phyloP scores from a whole-genome alignment of 1,284 basidiomycete genomes.

The Cryptococcus sp. region DNA sequence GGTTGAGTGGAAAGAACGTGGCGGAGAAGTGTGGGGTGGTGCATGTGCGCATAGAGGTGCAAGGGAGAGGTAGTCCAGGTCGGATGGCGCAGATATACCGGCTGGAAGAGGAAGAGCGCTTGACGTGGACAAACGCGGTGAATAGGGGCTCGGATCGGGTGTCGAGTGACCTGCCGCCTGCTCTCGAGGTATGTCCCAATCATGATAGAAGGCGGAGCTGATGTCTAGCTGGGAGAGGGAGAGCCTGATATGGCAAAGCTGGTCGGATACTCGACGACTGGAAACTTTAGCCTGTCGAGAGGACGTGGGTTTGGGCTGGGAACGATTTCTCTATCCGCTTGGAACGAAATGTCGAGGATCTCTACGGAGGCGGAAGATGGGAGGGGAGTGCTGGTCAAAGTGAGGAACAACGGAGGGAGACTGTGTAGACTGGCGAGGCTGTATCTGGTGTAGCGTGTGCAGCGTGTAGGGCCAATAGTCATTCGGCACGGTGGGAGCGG shows the following conservation, averaged over 20 bases:
- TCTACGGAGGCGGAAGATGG: constrained; percentile 21
- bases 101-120: constrained; percentile 53
- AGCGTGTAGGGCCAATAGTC: no score
- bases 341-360: constrained; percentile 50
- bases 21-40: constrained; percentile 60
- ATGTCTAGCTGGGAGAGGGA: constrained; percentile 51
- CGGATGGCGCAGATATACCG: constrained; percentile 67
- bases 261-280: constrained; percentile 74
- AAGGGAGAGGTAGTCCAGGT: constrained; percentile 63
- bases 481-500: no score
- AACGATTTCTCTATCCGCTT: constrained; percentile 56
- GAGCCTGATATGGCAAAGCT: constrained; percentile 49
- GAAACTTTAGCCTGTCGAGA: constrained; percentile 67
- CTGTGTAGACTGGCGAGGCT: constrained; percentile 47
- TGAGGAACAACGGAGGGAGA: constrained; percentile 49
- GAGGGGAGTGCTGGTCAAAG: constrained; percentile 44
- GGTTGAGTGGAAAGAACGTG: constrained; percentile 49
- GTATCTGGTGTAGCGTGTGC: constrained; percentile 3
- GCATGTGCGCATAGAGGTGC: constrained; percentile 57
- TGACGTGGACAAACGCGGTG: constrained; percentile 49
- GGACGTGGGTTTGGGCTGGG: constrained; percentile 71
- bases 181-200: constrained; percentile 48
- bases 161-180: constrained; percentile 32
- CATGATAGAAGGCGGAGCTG: not conserved
- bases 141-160: constrained; percentile 5